These are phyloP conservation scores for Fraxinus cuspidata DNA, from an alignment of 257 asterid genomes.

Conservation along the genomic window DNA sequence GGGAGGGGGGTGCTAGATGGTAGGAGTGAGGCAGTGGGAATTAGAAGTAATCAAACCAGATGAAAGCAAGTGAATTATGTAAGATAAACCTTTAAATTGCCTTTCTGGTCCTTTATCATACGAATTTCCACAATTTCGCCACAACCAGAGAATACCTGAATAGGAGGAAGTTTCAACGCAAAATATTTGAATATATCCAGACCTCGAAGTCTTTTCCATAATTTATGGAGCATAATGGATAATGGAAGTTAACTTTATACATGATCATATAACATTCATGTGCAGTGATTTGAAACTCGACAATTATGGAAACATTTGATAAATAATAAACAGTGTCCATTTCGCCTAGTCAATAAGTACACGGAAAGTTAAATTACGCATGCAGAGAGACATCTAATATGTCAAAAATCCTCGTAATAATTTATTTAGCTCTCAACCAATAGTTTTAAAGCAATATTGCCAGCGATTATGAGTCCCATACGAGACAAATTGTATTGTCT, in stretches of 20 bases:
- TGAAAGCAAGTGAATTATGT: conserved; percentile 11
- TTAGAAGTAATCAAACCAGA: conserved; percentile 20
- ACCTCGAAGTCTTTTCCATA: conserved; percentile 9
- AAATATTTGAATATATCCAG: conserved; percentile 9
- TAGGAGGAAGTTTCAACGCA: conserved; percentile 23
- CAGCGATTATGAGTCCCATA: neutral
- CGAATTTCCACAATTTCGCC: conserved; percentile 81
- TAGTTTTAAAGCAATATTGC: conserved; percentile 8
- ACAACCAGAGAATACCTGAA: conserved; percentile 72
- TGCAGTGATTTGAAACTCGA: neutral
- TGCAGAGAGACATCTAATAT: neutral
- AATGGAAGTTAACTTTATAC: neutral
- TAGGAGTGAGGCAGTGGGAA: conserved; percentile 3
- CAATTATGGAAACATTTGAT: neutral
- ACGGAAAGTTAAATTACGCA: neutral
- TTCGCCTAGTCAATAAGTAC: conserved; percentile 13
- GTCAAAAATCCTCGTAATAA: conserved; percentile 14
- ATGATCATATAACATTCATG: neutral
- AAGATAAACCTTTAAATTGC: conserved; percentile 58
- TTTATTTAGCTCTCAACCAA: conserved; percentile 8
- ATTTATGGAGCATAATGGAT: conserved; percentile 12
- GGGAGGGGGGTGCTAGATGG: neutral
- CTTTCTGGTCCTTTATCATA: conserved; percentile 63
- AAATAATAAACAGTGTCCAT: neutral
- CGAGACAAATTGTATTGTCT: neutral